Evolutionary conservation across 2,329 filamentous ascomycete genomes (phyloP).

Genomic region (Furcasterigmium sp.): DNA sequence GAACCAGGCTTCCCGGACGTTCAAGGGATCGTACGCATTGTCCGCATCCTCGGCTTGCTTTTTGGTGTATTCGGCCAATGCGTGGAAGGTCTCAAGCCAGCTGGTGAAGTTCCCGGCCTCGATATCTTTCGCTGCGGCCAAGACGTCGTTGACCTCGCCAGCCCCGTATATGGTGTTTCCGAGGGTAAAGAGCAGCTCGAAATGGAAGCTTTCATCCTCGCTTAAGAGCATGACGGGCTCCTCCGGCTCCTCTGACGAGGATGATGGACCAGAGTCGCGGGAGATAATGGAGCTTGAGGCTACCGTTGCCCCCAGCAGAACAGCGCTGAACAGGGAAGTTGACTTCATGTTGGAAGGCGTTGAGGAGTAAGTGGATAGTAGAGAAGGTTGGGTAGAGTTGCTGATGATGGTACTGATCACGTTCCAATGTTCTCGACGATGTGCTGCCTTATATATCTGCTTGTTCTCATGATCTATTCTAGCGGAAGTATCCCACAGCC

Average conservation of each 20-base stretch:
- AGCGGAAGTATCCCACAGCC: constrained; percentile 3
- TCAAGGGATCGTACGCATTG: constrained; percentile 15
- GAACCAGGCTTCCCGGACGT: constrained; percentile 22
- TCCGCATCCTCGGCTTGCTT: constrained; percentile 14
- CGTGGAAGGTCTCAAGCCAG: constrained; percentile 15
- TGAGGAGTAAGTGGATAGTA: constrained; percentile 1
- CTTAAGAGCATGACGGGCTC: constrained; percentile 5
- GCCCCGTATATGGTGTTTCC: neutral
- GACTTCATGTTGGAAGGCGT: constrained; percentile 9
- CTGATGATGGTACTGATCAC: neutral
- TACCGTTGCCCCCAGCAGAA: constrained; percentile 9
- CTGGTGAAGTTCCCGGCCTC: constrained; percentile 16
- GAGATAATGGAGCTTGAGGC: constrained; percentile 9
- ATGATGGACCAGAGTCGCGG: constrained; percentile 8
- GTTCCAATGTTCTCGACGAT: constrained; percentile 5
- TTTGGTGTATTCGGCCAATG: constrained; percentile 15
- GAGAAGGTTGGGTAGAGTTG: constrained; percentile 5
- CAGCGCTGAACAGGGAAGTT: constrained; percentile 8
- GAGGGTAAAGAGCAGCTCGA: constrained; percentile 6
- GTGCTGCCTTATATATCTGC: constrained; percentile 3
- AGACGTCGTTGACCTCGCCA: constrained; percentile 24
- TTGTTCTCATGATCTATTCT: constrained; percentile 2
- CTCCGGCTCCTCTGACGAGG: constrained; percentile 6
- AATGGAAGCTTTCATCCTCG: constrained; percentile 7
- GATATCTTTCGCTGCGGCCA: constrained; percentile 20